Base-by-base conservation (phyloP, 2,329 filamentous ascomycete species). In the Trichoderma sp. region DNA sequence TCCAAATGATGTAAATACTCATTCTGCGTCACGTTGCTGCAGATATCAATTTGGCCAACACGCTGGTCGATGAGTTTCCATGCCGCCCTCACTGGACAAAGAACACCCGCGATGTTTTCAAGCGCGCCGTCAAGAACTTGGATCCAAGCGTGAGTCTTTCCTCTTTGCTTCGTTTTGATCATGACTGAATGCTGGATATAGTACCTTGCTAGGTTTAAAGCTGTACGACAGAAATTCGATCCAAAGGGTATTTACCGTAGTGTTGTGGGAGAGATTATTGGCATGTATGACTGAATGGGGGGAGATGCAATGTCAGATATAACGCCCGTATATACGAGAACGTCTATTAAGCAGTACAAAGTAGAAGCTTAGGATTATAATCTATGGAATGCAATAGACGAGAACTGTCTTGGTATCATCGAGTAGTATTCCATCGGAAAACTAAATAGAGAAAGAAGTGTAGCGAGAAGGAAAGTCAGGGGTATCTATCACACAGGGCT, bases 21-120 rank as follows among this genome's bases (percentile, higher is more conserved):
- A 15, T 15, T 5, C 1, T 29, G 13, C 39, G 7, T 45, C 34
- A 48, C 27, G 5, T 32, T 32, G 22, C 19, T 27, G 10, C 27
- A 81, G 77, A 85, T 70, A 79, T 78, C 39, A 81, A 79, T 6
- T 75, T 85, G 4, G 82, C 82, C 22, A 80, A 80, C 59, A 79
- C 78, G 0, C 77, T 85, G 19, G 76, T 85, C 57, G 78, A 81
- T 29, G 83, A 85, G 72, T 85, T 85, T 69, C 82, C 82, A 0
- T 83, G 81, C 71, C 78, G 83, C 5, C 83, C 83, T 34, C 83
- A 85, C 73, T 85, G 83, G 83, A 85, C 83, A 12, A 85, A 85
- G 76, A 85, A 84, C 71, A 84, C 82, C 4, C 75, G 83, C 19
- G 81, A 83, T 25, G 78, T 84, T 9, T 81, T 84, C 61, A 72